phyloP scores from a whole-genome alignment of 116 monocot genomes.

The Zostera marina region DNA sequence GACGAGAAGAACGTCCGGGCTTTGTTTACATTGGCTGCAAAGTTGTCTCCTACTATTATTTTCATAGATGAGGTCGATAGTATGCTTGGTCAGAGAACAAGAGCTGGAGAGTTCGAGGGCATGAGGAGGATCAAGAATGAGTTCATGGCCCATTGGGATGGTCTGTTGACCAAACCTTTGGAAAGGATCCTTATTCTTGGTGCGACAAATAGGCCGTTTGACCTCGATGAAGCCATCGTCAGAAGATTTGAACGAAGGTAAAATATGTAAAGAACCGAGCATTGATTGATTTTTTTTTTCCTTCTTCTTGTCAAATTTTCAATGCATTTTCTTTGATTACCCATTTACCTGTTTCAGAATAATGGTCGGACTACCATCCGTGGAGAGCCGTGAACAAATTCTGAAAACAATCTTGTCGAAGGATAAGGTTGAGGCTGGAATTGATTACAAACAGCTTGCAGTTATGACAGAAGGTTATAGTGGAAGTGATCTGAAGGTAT shows the following conservation, averaged over 20 bases:
- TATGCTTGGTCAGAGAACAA: constrained; percentile 80
- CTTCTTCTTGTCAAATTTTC: not conserved
- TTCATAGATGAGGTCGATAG: constrained; percentile 98
- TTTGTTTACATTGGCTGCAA: constrained; percentile 85
- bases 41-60: constrained; percentile 93
- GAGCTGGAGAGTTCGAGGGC: constrained; percentile 68
- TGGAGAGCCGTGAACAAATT: constrained; percentile 73
- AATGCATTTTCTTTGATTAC: not conserved
- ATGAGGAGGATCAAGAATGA: constrained; percentile 94
- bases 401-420: constrained; percentile 75
- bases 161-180: constrained; percentile 59
- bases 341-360: constrained; percentile 37
- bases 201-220: constrained; percentile 98
- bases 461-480: constrained; percentile 94
- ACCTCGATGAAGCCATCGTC: constrained; percentile 97
- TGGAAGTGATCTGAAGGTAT: constrained; percentile 98
- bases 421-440: constrained; percentile 74
- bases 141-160: constrained; percentile 99
- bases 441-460: constrained; percentile 86
- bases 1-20: constrained; percentile 94
- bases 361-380: constrained; percentile 87
- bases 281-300: not conserved
- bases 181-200: constrained; percentile 95
- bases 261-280: not conserved
- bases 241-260: constrained; percentile 96